A percentile compares a stretch with the other conserved stretches of the same genome.
Conservation (phyloP, 2,329 filamentous ascomycete genomes). For the Hyphodiscus sp. region DNA sequence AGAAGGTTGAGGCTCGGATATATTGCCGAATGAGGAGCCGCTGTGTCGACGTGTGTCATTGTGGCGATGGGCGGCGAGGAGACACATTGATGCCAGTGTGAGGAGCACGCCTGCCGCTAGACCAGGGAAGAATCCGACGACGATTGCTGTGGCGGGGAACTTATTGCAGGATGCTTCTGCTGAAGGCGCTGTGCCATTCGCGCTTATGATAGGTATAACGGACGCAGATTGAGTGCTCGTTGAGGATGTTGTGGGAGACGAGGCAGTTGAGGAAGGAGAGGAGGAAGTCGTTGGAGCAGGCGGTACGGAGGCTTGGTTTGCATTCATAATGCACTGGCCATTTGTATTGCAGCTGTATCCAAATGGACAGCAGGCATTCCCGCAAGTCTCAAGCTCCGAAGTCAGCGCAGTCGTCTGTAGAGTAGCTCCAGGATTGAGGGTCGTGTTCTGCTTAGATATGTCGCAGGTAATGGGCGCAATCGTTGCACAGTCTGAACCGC, state of each 20-base stretch:
- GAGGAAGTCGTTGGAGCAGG: conserved; percentile 17
- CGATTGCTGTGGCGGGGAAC: conserved; percentile 23
- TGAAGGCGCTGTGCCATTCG: conserved; percentile 15
- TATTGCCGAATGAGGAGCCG: conserved; percentile 40
- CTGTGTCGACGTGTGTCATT: conserved; percentile 26
- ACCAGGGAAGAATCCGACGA: conserved; percentile 34
- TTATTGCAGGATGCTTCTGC: conserved; percentile 13
- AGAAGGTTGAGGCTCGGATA: conserved; percentile 46
- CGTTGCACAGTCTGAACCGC: conserved; percentile 46
- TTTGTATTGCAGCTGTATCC: conserved; percentile 54
- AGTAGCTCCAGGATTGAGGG: conserved; percentile 46
- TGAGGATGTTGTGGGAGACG: conserved; percentile 19
- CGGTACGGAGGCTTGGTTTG: conserved; percentile 40
- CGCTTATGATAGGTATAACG: conserved; percentile 1
- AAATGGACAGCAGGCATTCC: conserved; percentile 60
- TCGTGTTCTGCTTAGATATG: conserved; percentile 52
- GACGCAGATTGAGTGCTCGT: conserved; percentile 16
- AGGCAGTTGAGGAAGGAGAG: conserved; percentile 16
- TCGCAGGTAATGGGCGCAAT: conserved; percentile 63
- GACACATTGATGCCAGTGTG: conserved; percentile 34
- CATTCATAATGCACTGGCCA: conserved; percentile 43
- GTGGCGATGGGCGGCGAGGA: conserved; percentile 25
- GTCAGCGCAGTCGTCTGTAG: conserved; percentile 61
- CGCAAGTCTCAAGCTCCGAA: conserved; percentile 51
- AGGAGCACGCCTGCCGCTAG: conserved; percentile 38